phyloP scores from a whole-genome alignment of 192 early-diverging fungal genomes.

The Jimgerdemannia lactiflua region DNA sequence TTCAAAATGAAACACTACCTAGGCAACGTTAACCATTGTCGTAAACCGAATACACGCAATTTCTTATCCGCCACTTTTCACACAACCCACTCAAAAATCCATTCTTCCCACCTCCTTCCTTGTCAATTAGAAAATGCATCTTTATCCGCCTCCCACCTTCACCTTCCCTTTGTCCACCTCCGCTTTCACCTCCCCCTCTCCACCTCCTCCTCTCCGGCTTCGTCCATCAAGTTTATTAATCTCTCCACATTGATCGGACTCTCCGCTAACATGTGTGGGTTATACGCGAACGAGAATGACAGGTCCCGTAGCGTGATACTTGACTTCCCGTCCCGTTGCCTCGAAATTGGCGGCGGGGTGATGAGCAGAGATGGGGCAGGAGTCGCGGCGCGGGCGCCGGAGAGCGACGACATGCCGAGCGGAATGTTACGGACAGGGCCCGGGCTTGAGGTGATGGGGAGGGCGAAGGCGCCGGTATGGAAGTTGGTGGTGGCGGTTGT shows the following conservation, averaged over 20 bases:
- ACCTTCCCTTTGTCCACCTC: conserved; percentile 23
- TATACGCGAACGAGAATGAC: conserved; percentile 58
- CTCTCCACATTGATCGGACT: conserved; percentile 59
- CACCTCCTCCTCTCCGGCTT: conserved; percentile 47
- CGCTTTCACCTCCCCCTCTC: conserved; percentile 41
- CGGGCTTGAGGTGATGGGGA: neutral
- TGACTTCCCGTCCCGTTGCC: neutral
- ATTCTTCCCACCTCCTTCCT: too few species aligned
- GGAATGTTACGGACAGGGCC: neutral
- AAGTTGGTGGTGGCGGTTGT: neutral
- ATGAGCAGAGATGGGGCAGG: conserved; percentile 4
- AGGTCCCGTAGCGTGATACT: conserved; percentile 45
- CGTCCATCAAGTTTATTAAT: conserved; percentile 36
- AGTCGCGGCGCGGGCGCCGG: neutral
- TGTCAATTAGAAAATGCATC: conserved; percentile 19
- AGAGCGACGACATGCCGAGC: neutral
- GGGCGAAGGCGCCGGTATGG: neutral
- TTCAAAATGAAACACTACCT: too few species aligned
- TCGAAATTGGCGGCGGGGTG: neutral
- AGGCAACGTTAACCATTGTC: too few species aligned
- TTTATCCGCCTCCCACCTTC: conserved; percentile 12
- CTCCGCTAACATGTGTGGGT: conserved; percentile 63
- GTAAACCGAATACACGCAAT: too few species aligned
- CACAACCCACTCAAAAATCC: too few species aligned
- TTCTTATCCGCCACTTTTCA: too few species aligned